These are phyloP conservation scores for Colletotrichum graminicola DNA, from an alignment of 2,329 filamentous ascomycete genomes.

Conservation along the genomic window DNA sequence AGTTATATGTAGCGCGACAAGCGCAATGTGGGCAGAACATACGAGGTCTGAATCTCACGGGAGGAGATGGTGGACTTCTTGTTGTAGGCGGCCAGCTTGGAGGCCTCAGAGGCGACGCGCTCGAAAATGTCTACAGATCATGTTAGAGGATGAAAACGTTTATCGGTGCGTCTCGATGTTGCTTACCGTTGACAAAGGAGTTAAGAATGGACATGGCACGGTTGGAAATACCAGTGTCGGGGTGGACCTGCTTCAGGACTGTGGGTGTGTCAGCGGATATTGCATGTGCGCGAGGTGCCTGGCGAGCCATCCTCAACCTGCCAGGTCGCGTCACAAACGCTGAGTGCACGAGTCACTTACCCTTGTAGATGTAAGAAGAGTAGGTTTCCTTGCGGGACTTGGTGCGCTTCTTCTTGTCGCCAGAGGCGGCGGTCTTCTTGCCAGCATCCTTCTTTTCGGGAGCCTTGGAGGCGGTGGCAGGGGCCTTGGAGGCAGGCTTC, in stretches of 20 bases:
- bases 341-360: constrained; percentile 58
- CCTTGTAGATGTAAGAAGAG: constrained; percentile 99
- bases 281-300: background rate
- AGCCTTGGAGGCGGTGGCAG: constrained; percentile 76
- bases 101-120: constrained; percentile 97
- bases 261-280: constrained; percentile 49
- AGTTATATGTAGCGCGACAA: constrained; percentile 61
- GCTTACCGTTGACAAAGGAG: constrained; percentile 96
- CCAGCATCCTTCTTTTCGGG: constrained; percentile 99
- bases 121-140: constrained; percentile 89
- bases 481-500: constrained; percentile 99
- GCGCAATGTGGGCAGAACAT: constrained; percentile 49
- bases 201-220: constrained; percentile 99
- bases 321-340: too few species aligned
- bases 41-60: constrained; percentile 98
- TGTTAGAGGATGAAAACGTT: constrained; percentile 44
- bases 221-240: constrained; percentile 99
- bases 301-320: background rate
- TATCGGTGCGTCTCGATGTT: background rate
- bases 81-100: constrained; percentile 99
- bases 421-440: constrained; percentile 98
- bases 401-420: constrained; percentile 99
- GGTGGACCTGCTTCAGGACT: constrained; percentile 99
- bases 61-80: constrained; percentile 99
- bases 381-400: constrained; percentile 99